These are phyloP conservation scores for Diutina mesorugosa DNA, from an alignment of 1,139 yeast species.

Conservation along the genomic window DNA sequence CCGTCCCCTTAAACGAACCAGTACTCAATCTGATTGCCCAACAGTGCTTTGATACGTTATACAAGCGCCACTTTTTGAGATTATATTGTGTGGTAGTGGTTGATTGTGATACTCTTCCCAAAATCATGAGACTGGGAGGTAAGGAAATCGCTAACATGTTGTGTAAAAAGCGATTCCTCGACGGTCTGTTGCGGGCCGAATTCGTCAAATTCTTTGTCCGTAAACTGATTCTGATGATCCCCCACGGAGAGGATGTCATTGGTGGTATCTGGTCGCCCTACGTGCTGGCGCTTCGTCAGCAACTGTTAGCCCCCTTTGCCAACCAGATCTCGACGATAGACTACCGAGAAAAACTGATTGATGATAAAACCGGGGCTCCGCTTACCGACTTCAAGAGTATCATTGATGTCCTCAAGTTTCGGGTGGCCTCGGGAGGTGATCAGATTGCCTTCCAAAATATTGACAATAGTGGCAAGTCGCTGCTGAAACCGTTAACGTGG, in stretches of 20 bases:
- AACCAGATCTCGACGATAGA: constrained; percentile 67
- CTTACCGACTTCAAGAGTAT: constrained; percentile 64
- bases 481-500: constrained; percentile 59
- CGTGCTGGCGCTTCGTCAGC: constrained; percentile 45
- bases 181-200: constrained; percentile 63
- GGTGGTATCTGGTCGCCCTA: constrained; percentile 84
- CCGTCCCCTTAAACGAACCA: constrained; percentile 38
- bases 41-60: constrained; percentile 57
- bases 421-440: constrained; percentile 66
- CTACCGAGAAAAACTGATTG: constrained; percentile 58
- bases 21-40: constrained; percentile 64
- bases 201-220: constrained; percentile 72
- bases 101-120: constrained; percentile 72
- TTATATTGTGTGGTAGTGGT: constrained; percentile 76
- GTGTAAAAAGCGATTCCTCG: constrained; percentile 69
- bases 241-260: constrained; percentile 64
- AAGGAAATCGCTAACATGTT: constrained; percentile 89
- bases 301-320: constrained; percentile 28
- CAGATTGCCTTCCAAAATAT: constrained; percentile 69
- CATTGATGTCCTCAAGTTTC: constrained; percentile 63
- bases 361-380: constrained; percentile 64
- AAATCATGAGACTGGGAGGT: constrained; percentile 74
- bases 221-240: constrained; percentile 53
- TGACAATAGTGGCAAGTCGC: constrained; percentile 39
- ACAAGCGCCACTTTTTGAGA: constrained; percentile 60